A percentile compares a stretch with the other conserved stretches of the same genome.
Conservation (phyloP, 2,329 filamentous ascomycete genomes). For the Scedosporium dehoogii region DNA sequence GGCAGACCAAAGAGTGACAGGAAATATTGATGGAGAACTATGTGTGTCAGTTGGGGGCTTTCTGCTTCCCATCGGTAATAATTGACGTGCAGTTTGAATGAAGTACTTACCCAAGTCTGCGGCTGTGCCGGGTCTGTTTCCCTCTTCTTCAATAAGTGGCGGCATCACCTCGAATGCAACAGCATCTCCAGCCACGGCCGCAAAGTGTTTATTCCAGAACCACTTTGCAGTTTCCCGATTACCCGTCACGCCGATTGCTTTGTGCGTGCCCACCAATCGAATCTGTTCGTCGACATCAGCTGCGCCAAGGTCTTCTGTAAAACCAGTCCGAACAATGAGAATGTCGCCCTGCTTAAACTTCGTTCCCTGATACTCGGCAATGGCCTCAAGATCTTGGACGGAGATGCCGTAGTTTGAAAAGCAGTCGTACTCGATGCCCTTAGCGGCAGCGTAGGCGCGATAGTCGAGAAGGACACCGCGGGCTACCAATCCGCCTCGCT, state of each 20-base stretch:
- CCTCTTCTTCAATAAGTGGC: not conserved
- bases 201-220: slow-evolving; percentile 1
- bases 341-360: slow-evolving; percentile 39
- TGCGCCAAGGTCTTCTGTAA: not conserved
- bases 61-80: not conserved
- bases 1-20: not conserved
- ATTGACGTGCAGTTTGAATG: not conserved
- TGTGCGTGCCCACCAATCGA: not conserved
- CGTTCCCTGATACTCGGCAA: slow-evolving; percentile 30
- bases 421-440: slow-evolving; percentile 25
- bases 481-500: slow-evolving; percentile 17
- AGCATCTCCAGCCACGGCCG: not conserved
- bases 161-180: not conserved
- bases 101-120: not conserved
- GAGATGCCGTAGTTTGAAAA: slow-evolving; percentile 29
- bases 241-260: not conserved
- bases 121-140: not conserved
- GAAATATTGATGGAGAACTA: not conserved
- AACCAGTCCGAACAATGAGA: slow-evolving; percentile 31
- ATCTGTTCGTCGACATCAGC: not conserved
- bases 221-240: not conserved
- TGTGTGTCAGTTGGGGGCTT: not conserved
- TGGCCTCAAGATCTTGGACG: slow-evolving; percentile 16
- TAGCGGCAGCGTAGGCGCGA: slow-evolving; percentile 27
- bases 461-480: slow-evolving; percentile 43